These are phyloP conservation scores for Nicotiana rustica DNA, from an alignment of 305 asterid genomes.

Conservation along the genomic window DNA sequence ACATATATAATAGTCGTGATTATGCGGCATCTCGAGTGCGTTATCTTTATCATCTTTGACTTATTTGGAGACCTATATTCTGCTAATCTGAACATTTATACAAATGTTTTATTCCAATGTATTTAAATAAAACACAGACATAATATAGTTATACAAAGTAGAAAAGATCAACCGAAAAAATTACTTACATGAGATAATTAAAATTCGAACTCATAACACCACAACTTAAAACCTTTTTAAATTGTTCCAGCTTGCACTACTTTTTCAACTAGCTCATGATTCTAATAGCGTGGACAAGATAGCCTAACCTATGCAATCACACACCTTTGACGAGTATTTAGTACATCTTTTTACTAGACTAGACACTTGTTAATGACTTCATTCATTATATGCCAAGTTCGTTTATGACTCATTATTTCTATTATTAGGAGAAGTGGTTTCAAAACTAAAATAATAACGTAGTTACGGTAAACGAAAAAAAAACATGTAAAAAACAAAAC, in stretches of 20 bases:
- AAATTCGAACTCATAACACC: neutral
- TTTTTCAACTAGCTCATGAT: neutral
- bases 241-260: neutral
- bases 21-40: conserved; percentile 27
- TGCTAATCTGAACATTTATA: conserved; percentile 2
- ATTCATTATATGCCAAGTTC: too few species aligned
- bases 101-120: neutral
- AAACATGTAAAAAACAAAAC: too few species aligned
- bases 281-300: neutral
- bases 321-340: neutral
- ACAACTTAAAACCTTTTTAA: neutral
- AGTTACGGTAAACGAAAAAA: too few species aligned
- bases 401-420: too few species aligned
- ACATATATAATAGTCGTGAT: neutral
- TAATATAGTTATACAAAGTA: neutral
- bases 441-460: too few species aligned
- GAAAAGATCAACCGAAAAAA: neutral
- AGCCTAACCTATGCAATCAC: neutral
- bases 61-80: neutral
- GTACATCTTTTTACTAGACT: neutral
- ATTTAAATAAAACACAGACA: too few species aligned
- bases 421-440: too few species aligned
- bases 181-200: neutral
- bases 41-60: conserved; percentile 29
- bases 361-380: too few species aligned